Percentiles rank a stretch among this genome's conserved stretches.
phyloP scores from a whole-genome alignment of 139 green algal species.

The Picochlorum sp. region DNA sequence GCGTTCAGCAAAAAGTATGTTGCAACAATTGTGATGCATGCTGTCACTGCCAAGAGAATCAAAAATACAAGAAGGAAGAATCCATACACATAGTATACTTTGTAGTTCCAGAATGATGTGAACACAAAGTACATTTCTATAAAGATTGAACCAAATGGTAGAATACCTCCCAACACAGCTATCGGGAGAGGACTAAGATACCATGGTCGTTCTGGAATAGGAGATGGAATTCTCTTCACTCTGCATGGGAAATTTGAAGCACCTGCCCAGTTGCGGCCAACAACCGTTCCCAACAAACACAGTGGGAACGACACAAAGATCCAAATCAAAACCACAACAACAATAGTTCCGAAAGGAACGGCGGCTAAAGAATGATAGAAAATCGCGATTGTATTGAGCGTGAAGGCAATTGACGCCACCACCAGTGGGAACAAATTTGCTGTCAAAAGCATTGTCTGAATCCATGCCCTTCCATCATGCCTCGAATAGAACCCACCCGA shows the following conservation, averaged over 20 bases:
- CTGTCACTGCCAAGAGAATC: slow-evolving; percentile 86
- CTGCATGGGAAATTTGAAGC: slow-evolving; percentile 61
- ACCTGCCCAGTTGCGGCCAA: slow-evolving; percentile 50
- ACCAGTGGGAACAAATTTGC: slow-evolving; percentile 64
- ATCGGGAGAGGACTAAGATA: slow-evolving; percentile 76
- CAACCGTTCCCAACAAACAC: slow-evolving; percentile 75
- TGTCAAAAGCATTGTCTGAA: slow-evolving; percentile 83
- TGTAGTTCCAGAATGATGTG: slow-evolving; percentile 93
- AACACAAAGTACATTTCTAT: slow-evolving; percentile 99
- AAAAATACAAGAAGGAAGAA: slow-evolving; percentile 96
- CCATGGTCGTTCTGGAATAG: slow-evolving; percentile 84
- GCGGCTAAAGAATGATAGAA: slow-evolving; percentile 79
- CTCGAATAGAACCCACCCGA: slow-evolving; percentile 75
- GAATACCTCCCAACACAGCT: slow-evolving; percentile 66
- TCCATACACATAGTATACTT: slow-evolving; percentile 98
- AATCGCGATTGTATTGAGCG: slow-evolving; percentile 94
- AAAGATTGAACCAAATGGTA: slow-evolving; percentile 97
- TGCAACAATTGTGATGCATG: slow-evolving; percentile 84
- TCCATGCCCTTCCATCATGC: slow-evolving; percentile 84
- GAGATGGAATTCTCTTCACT: slow-evolving; percentile 89
- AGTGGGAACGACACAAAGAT: slow-evolving; percentile 89
- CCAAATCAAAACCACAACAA: slow-evolving; percentile 83
- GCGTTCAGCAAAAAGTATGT: slow-evolving; percentile 99
- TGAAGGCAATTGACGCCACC: slow-evolving; percentile 77
- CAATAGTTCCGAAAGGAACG: slow-evolving; percentile 88